Percentiles rank a stretch among this genome's conserved stretches.
Conservation (phyloP, 2,329 filamentous ascomycete species). For the Mollisiaceae sp. region DNA sequence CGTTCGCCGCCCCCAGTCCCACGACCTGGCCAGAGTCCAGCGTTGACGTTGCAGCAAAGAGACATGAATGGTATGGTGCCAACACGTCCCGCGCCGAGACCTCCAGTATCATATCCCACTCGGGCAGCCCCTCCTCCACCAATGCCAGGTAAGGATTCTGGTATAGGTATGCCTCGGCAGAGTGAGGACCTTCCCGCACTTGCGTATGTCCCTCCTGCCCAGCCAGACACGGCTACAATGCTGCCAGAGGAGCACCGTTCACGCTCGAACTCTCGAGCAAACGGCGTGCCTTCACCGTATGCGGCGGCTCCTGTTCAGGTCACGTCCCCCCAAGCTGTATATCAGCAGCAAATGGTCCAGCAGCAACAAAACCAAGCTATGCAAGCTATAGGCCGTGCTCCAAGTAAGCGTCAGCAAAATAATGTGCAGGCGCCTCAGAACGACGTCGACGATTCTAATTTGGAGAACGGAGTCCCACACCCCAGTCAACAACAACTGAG, state of each 20-base stretch:
- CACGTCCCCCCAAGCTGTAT: constrained; percentile 47
- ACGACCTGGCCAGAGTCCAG: constrained; percentile 44
- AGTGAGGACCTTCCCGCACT: constrained; percentile 56
- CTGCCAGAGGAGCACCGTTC: constrained; percentile 71
- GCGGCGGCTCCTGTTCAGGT: constrained; percentile 29
- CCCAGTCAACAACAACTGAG: constrained; percentile 34
- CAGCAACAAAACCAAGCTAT: constrained; percentile 89
- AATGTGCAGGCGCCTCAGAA: constrained; percentile 46
- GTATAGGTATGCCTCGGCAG: constrained; percentile 64
- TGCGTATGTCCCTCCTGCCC: constrained; percentile 40
- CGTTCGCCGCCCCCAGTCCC: constrained; percentile 91
- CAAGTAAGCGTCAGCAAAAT: constrained; percentile 74
- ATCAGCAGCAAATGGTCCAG: constrained; percentile 69
- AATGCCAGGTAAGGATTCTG: constrained; percentile 61
- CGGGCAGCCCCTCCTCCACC: constrained; percentile 62
- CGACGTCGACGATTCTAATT: not conserved
- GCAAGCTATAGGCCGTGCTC: constrained; percentile 72
- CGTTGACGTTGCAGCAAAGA: constrained; percentile 50
- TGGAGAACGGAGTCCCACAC: constrained; percentile 46
- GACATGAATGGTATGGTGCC: constrained; percentile 71
- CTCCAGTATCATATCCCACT: constrained; percentile 72
- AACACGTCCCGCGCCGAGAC: constrained; percentile 83
- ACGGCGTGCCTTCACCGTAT: constrained; percentile 50
- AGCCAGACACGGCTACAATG: constrained; percentile 51
- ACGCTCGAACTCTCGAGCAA: constrained; percentile 69